A percentile compares a stretch with the other conserved stretches of the same genome.
phyloP scores from a whole-genome alignment of 2,329 filamentous ascomycete genomes.

The Apiospora malaysiana region DNA sequence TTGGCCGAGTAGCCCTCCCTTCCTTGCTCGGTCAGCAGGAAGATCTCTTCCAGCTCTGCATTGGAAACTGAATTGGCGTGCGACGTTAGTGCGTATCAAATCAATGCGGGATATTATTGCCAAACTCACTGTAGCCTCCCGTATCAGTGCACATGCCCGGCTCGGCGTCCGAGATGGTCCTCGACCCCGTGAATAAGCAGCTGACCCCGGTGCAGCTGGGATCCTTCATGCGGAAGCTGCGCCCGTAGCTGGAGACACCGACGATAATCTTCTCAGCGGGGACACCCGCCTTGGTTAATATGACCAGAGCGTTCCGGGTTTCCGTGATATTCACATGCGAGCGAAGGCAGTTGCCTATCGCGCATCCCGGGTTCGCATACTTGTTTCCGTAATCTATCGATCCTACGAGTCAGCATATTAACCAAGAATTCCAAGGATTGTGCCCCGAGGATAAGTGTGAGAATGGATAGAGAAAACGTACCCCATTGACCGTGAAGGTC shows the following conservation, averaged over 20 bases:
- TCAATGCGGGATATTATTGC: too few relatives aligned
- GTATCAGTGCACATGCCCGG: background rate
- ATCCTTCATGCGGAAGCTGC: background rate
- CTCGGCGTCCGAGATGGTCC: background rate
- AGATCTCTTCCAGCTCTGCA: slow-evolving; percentile 18
- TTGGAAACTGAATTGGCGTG: background rate
- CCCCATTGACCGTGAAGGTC: slow-evolving; percentile 42
- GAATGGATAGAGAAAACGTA: background rate
- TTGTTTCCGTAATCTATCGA: slow-evolving; percentile 14
- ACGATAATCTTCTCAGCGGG: slow-evolving; percentile 1
- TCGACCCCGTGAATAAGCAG: background rate
- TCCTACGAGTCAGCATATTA: too few relatives aligned
- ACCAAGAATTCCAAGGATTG: too few relatives aligned
- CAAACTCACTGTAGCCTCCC: background rate
- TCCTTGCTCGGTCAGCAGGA: background rate
- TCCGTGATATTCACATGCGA: slow-evolving; percentile 25
- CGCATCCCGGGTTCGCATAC: slow-evolving; percentile 8
- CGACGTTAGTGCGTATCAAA: too few relatives aligned
- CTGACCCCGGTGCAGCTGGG: background rate
- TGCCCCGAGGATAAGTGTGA: too few relatives aligned
- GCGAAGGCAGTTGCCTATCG: slow-evolving; percentile 40
- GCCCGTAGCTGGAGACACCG: slow-evolving; percentile 2
- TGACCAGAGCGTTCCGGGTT: background rate
- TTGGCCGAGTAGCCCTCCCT: background rate
- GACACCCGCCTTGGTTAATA: background rate